These are phyloP conservation scores for Mrakia hoshinonis DNA, from an alignment of 768 basidiomycete species.

Conservation along the genomic window DNA sequence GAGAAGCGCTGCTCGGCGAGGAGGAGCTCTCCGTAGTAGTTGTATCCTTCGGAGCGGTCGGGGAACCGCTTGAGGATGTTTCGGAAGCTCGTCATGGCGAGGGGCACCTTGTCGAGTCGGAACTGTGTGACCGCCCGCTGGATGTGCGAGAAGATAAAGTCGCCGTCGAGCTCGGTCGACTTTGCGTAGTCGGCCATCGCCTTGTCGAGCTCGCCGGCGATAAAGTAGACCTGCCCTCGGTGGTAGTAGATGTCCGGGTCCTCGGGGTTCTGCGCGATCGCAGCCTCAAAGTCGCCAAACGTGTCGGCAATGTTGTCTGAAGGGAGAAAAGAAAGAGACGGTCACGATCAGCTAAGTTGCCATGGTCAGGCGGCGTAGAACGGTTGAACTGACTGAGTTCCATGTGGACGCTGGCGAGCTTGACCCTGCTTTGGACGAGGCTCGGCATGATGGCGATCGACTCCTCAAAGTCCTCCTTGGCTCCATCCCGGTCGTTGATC, in stretches of 20 bases:
- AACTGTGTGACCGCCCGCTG: constrained; percentile 96
- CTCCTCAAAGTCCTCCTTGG: constrained; percentile 72
- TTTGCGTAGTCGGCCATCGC: constrained; percentile 87
- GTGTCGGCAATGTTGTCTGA: constrained; percentile 60
- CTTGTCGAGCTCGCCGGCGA: constrained; percentile 76
- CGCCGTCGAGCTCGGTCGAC: constrained; percentile 73
- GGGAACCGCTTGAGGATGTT: constrained; percentile 77
- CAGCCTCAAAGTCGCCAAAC: constrained; percentile 84
- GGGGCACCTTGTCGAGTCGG: constrained; percentile 67
- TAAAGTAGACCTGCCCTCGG: constrained; percentile 96
- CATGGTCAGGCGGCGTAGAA: neutral
- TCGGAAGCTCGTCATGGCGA: constrained; percentile 85
- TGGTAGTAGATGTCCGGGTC: constrained; percentile 98
- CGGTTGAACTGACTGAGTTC: constrained; percentile 53
- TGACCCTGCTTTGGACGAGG: constrained; percentile 81
- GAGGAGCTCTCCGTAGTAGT: constrained; percentile 93
- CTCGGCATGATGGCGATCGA: constrained; percentile 58
- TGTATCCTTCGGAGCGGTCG: constrained; percentile 74
- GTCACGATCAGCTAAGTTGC: neutral
- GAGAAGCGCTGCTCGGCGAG: constrained; percentile 81
- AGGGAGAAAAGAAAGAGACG: neutral
- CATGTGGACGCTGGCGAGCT: constrained; percentile 95
- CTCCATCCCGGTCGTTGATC: constrained; percentile 68
- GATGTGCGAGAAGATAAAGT: constrained; percentile 93
- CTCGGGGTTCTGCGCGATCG: constrained; percentile 65